Evolutionary conservation across 768 basidiomycete species (phyloP).

Genomic region (Kwoniella sp.): DNA sequence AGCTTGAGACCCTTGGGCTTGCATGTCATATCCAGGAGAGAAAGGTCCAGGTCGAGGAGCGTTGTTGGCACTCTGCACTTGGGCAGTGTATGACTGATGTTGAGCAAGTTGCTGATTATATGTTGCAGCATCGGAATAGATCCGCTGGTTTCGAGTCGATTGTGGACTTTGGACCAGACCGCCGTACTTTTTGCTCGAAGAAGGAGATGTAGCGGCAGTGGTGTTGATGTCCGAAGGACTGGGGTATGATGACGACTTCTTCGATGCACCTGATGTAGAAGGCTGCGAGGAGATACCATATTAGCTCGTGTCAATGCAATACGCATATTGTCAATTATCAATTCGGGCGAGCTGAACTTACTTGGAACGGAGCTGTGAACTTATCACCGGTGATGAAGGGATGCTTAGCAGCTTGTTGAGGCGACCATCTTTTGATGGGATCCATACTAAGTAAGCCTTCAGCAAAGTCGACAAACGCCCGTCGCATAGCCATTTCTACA

Average conservation of each 20-base stretch:
- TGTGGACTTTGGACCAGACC: constrained; percentile 76
- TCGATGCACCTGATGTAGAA: constrained; percentile 1
- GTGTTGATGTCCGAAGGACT: neutral
- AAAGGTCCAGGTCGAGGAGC: constrained; percentile 44
- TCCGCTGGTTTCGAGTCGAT: constrained; percentile 77
- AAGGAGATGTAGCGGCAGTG: constrained; percentile 16
- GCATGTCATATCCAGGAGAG: constrained; percentile 51
- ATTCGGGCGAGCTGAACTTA: constrained; percentile 26
- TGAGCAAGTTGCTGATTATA: constrained; percentile 94
- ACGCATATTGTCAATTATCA: no score
- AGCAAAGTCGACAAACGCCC: constrained; percentile 97
- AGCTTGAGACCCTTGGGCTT: constrained; percentile 55
- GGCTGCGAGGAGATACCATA: neutral
- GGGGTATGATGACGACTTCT: constrained; percentile 4
- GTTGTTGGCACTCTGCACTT: constrained; percentile 67
- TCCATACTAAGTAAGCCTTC: constrained; percentile 91
- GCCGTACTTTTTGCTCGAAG: constrained; percentile 63
- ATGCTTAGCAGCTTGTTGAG: constrained; percentile 91
- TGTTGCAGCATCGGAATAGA: constrained; percentile 85
- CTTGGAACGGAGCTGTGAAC: constrained; percentile 62
- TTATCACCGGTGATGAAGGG: constrained; percentile 99
- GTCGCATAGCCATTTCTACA: constrained; percentile 86
- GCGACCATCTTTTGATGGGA: constrained; percentile 93
- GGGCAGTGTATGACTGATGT: constrained; percentile 89
- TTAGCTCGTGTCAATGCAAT: no score